Conservation (phyloP, 1,284 basidiomycete genomes). For the Exobasidium cylindrosporum region DNA sequence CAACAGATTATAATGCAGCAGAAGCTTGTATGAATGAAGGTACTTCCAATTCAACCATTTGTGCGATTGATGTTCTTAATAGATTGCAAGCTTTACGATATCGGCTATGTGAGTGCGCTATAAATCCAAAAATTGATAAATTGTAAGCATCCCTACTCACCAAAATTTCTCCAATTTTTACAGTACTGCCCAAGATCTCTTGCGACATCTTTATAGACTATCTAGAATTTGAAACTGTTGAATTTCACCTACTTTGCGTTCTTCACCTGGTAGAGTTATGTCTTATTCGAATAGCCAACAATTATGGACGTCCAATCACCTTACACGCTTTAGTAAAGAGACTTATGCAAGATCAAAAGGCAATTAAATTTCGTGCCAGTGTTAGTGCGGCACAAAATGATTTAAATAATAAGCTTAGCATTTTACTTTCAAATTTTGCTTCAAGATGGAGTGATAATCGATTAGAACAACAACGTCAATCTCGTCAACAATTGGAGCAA, state of each 20-base stretch:
- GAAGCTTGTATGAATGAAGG: slow-evolving; percentile 1
- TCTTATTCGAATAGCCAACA: neutral
- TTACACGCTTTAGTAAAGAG: neutral
- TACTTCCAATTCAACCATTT: neutral
- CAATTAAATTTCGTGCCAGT: neutral
- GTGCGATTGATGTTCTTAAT: neutral
- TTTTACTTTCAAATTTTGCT: neutral
- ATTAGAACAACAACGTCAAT: neutral
- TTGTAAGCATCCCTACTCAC: neutral
- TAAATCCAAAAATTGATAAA: too few relatives aligned
- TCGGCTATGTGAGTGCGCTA: neutral
- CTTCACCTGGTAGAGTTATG: neutral
- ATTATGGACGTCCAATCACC: neutral
- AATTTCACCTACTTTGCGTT: neutral
- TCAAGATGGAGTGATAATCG: neutral
- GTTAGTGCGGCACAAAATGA: neutral
- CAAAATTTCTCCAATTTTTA: neutral
- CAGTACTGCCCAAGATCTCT: neutral
- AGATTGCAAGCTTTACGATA: neutral
- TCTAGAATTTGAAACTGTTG: neutral
- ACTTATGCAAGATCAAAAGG: neutral
- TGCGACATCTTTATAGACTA: slow-evolving; percentile 4
- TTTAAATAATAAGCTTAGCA: neutral
- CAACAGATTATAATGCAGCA: neutral
- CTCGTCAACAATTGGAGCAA: neutral